Evolutionary conservation across 495 filamentous ascomycete species (phyloP), one percentile per base, ranked within the genome.

Genomic region (Xanthoparmelia taractica): DNA sequence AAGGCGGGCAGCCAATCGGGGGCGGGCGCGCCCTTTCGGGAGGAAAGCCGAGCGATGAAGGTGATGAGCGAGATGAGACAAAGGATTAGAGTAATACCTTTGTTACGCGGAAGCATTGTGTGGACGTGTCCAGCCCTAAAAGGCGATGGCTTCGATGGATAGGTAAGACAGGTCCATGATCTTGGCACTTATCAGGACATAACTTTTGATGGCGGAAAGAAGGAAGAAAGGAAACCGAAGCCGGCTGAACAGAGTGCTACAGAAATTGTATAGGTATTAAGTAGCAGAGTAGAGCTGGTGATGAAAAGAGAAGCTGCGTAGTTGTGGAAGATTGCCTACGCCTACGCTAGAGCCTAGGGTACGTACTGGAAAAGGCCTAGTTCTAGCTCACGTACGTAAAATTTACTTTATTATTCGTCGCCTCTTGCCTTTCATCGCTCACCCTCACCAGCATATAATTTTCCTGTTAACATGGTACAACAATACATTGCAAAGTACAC

Each of bases 1-100:
- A 64, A 36, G 8, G 61, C 40, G n/a, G 47, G 61, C 34, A 64
- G 34, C 65, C 61, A 64, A 43, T 63, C 38, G 41, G 58, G 17
- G 45, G 47, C 4, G 15, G 52, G 13, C 60, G 38, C 25, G 36
- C 43, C n/a, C 33, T n/a, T 20, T 25, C 47, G 52, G 47, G 58
- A 41, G 27, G 56, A 36, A n/a, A 67, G 50, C 25, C 60, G 65
- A 36, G 45, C 23, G 18, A 61, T 57, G 40, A 64, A 58, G 58
- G 58, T 25, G 13, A 59, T 25, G 33, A 45, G 47, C 20, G 58
- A 55, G 31, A 64, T 57, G 50, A 67, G 57, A 50, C 25, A 38
- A 25, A 66, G 64, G 8, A 47, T 23, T 33, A 48, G 27, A 37
- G 57, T 58, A 27, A 62, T 8, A 45, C 43, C 50, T 41, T 54